Evolutionary conservation across 139 green algal species (phyloP).

Genomic region (Ettlia oleoabundans): DNA sequence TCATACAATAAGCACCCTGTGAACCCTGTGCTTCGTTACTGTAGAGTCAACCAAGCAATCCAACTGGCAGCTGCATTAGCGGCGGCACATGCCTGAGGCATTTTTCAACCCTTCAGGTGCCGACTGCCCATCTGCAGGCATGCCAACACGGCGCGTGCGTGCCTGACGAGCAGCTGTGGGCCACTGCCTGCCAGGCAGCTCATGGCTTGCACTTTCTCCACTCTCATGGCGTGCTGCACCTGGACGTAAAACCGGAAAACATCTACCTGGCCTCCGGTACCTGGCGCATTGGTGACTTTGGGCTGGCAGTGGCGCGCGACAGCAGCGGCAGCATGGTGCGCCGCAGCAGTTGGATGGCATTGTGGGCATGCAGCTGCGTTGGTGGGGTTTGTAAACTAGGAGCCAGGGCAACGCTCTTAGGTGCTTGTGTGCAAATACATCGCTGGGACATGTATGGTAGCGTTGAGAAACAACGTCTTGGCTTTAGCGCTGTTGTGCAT

Average conservation of each 20-base stretch:
- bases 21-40: too few relatives aligned
- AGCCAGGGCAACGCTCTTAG: too few relatives aligned
- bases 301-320: conserved; percentile 59
- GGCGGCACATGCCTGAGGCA: too few relatives aligned
- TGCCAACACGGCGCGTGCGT: conserved; percentile 23
- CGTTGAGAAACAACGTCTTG: too few relatives aligned
- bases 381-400: too few relatives aligned
- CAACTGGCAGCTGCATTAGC: not conserved
- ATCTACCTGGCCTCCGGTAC: conserved; percentile 56
- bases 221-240: conserved; percentile 70
- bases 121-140: not conserved
- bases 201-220: conserved; percentile 78
- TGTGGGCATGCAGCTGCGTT: not conserved
- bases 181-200: conserved; percentile 4
- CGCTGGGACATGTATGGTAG: too few relatives aligned
- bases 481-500: too few relatives aligned
- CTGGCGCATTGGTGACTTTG: conserved; percentile 82
- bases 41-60: too few relatives aligned
- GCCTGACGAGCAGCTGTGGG: conserved; percentile 26
- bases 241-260: conserved; percentile 91
- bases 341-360: not conserved
- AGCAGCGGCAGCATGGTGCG: conserved; percentile 29
- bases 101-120: too few relatives aligned
- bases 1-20: too few relatives aligned
- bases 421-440: too few relatives aligned